Percentiles rank a stretch among this genome's conserved stretches.
These are phyloP conservation scores for Mycotypha africana DNA, from an alignment of 371 early-diverging fungal species.

Conservation along the genomic window DNA sequence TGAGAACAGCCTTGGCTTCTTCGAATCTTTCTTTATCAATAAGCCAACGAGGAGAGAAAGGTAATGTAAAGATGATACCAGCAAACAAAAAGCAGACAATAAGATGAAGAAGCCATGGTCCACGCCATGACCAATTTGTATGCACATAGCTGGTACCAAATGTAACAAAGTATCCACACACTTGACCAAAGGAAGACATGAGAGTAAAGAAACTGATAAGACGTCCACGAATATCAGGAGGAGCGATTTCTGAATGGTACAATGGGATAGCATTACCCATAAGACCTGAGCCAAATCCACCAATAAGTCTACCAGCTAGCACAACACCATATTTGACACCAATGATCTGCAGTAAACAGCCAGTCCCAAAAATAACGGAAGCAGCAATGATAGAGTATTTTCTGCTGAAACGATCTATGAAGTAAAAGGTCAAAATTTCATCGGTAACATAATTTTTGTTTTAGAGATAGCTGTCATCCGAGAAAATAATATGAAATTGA, in stretches of 20 bases:
- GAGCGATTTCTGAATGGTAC: constrained; percentile 64
- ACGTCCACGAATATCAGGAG: constrained; percentile 54
- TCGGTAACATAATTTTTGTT: neutral
- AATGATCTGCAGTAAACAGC: constrained; percentile 32
- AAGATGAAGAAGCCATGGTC: constrained; percentile 33
- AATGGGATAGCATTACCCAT: constrained; percentile 36
- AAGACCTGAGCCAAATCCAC: constrained; percentile 39
- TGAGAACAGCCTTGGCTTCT: constrained; percentile 36
- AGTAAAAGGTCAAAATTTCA: neutral
- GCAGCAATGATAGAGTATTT: constrained; percentile 31
- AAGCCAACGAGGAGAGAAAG: constrained; percentile 57
- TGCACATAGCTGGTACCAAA: constrained; percentile 34
- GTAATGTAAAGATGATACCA: constrained; percentile 20
- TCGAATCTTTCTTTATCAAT: constrained; percentile 35
- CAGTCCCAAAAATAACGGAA: constrained; percentile 23
- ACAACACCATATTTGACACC: constrained; percentile 29
- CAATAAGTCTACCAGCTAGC: constrained; percentile 27
- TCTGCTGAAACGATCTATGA: constrained; percentile 37
- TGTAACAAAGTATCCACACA: constrained; percentile 38
- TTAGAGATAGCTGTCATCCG: no score
- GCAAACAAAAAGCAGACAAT: constrained; percentile 14
- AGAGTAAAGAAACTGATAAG: constrained; percentile 36
- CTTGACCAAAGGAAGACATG: constrained; percentile 34
- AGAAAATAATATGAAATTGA: neutral
- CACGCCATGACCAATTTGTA: constrained; percentile 37